Evolutionary conservation across 331 rosid species (phyloP).

Genomic region (Dryas integrifolia): DNA sequence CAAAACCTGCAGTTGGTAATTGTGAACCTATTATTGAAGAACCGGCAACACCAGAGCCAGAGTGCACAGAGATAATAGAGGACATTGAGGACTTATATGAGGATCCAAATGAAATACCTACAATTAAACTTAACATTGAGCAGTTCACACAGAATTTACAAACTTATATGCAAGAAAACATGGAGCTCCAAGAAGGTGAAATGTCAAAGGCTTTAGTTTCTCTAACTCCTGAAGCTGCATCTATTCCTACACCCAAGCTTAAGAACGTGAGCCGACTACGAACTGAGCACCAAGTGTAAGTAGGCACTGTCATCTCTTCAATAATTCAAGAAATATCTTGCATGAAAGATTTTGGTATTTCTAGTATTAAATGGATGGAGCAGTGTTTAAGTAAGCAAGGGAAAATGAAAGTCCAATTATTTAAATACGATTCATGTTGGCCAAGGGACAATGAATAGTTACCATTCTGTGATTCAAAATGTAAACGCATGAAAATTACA

Average conservation of each 20-base stretch:
- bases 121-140: slow-evolving; percentile 70
- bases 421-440: not conserved
- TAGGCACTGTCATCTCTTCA: slow-evolving; percentile 21
- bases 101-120: slow-evolving; percentile 79
- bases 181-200: slow-evolving; percentile 79
- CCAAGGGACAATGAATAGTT: not conserved
- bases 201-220: slow-evolving; percentile 89
- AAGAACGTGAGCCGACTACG: slow-evolving; percentile 83
- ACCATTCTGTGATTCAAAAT: no score
- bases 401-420: not conserved
- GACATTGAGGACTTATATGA: slow-evolving; percentile 85
- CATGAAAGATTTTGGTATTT: slow-evolving; percentile 19
- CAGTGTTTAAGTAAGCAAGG: not conserved
- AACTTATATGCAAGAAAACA: slow-evolving; percentile 73
- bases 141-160: slow-evolving; percentile 81
- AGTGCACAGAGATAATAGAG: slow-evolving; percentile 41
- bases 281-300: slow-evolving; percentile 98
- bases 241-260: slow-evolving; percentile 82
- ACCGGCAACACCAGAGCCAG: slow-evolving; percentile 91
- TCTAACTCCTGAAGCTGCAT: slow-evolving; percentile 68
- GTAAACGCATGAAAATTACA: no score
- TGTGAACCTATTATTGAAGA: slow-evolving; percentile 96
- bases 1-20: slow-evolving; percentile 30
- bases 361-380: slow-evolving; percentile 8
- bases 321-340: slow-evolving; percentile 21